Evolutionary conservation across 2,329 filamentous ascomycete species (phyloP), one percentile per base, ranked within the genome.

Genomic region (Biscogniauxia mediterranea): DNA sequence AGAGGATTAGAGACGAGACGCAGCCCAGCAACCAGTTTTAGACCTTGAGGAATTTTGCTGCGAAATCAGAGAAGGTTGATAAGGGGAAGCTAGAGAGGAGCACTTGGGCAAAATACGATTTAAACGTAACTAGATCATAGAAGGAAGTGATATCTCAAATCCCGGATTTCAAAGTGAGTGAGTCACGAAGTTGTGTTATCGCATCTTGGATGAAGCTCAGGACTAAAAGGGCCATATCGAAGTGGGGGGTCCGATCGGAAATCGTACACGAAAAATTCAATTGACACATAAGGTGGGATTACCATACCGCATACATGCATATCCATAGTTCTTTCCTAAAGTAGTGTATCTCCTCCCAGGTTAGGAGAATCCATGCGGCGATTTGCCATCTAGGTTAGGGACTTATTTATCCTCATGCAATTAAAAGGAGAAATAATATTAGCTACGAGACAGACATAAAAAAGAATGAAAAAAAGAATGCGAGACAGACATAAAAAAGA

Each of bases 161-260:
- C 2, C 2, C 2, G 13, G 32, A 6, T 46, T n/a, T 17, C 38
- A 17, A 46, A 2, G 6, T 21, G 13, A 53, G 42, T 65, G 63
- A 65, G 61, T 65, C 60, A 64, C 38, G 11, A n/a, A 52, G 28
- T 32, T 32, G 7, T 26, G 32, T 53, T 32, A 32, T 20, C 11
- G 60, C 56, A 9, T 32, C 28, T 32, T 32, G 28, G 53, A 42
- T 46, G 38, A 46, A 46, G 38, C 38, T 46, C 38, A 32, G 46
- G 15, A 54, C 59, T 32, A 9, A 21, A 54, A 60, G 60, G 56
- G 58, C 60, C 61, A 62, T 58, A 54, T 52, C 25, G 51, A 50
- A 62, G 51, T 56, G 59, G 62, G 61, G 38, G 25, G 62, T 69
- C 68, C 69, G 69, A 71, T 72, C 69, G 69, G 70, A 70, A 68